Conservation (phyloP, 768 basidiomycete genomes). For the Lactarius evosmus region DNA sequence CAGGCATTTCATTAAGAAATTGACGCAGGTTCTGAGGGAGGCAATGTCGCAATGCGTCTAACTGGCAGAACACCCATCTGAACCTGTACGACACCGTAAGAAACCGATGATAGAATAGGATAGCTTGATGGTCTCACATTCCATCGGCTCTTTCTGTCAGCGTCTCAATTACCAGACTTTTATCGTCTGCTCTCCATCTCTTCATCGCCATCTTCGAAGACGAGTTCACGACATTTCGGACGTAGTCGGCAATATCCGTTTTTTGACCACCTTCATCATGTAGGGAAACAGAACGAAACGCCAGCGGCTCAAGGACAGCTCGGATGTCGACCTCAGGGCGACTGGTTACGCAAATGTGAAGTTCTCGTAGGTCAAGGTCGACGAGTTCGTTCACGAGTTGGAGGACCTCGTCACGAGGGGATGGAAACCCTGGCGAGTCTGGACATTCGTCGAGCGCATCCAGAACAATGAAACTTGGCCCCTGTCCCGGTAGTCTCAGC, state of each 20-base stretch:
- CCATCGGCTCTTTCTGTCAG: not conserved
- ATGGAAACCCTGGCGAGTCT: not conserved
- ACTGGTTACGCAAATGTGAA: not conserved
- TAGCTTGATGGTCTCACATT: not conserved
- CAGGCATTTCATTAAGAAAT: not conserved
- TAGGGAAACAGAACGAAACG: not conserved
- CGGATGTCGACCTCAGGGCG: not conserved
- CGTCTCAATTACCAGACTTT: not conserved
- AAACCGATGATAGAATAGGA: not conserved
- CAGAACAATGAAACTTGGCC: not conserved
- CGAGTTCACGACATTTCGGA: not conserved
- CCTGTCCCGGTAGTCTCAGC: not conserved
- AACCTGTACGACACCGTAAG: not conserved
- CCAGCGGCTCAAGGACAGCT: not conserved
- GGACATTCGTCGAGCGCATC: not conserved
- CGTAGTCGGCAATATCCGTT: not conserved
- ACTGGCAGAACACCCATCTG: not conserved
- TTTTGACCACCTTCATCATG: not conserved
- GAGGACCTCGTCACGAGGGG: not conserved
- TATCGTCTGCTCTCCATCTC: not conserved
- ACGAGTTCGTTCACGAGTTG: not conserved
- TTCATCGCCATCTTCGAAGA: not conserved
- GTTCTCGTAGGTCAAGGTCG: not conserved
- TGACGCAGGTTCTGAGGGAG: not conserved
- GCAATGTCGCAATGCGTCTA: not conserved